phyloP scores from a whole-genome alignment of 257 asterid species.

The Lycium barbarum region DNA sequence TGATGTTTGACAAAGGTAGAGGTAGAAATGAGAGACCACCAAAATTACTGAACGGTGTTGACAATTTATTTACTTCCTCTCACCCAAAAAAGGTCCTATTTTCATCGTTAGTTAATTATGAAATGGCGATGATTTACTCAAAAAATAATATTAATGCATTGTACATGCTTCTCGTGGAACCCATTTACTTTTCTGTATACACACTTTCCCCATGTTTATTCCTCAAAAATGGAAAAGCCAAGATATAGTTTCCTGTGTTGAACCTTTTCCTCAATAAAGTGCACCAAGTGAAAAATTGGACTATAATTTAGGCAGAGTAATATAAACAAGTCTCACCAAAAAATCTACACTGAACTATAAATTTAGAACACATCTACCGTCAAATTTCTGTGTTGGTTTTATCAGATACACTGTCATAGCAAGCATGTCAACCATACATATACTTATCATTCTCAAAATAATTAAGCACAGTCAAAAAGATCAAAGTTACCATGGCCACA shows the following conservation, averaged over 20 bases:
- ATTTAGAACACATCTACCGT: neutral
- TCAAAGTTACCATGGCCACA: neutral
- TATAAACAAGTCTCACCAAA: neutral
- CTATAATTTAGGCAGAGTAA: neutral
- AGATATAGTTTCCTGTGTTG: neutral
- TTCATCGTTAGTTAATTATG: neutral
- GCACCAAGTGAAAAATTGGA: neutral
- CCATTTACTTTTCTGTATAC: neutral
- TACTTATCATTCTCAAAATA: slow-evolving; percentile 6
- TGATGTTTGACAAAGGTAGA: neutral
- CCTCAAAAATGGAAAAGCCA: neutral
- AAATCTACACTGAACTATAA: neutral
- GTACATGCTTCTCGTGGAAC: neutral
- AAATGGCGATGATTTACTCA: neutral
- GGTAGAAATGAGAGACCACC: neutral
- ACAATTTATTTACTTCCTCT: neutral
- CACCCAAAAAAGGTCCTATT: slow-evolving; percentile 18
- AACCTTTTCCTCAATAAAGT: neutral
- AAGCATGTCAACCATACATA: neutral
- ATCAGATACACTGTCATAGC: neutral
- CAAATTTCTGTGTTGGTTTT: slow-evolving; percentile 21
- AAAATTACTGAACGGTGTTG: slow-evolving; percentile 7
- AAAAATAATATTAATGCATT: neutral
- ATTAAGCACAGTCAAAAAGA: slow-evolving; percentile 8
- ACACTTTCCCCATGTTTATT: neutral